Percentiles rank a stretch among this genome's conserved stretches.
Evolutionary conservation across 1,284 basidiomycete genomes (phyloP).

Genomic region (Hypsizygus ulmarius): DNA sequence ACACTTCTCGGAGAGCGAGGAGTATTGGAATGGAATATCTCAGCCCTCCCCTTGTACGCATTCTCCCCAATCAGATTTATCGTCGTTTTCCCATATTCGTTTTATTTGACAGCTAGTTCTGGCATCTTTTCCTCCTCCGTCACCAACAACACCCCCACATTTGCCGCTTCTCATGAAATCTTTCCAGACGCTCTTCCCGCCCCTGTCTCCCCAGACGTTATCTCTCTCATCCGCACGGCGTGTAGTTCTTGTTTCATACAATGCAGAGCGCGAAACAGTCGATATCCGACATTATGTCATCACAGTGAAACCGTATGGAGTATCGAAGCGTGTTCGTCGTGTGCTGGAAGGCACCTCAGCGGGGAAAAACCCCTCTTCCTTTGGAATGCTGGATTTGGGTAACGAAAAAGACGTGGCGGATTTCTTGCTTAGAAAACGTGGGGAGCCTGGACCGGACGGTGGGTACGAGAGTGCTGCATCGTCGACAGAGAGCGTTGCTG

Average conservation of each 20-base stretch:
- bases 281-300: slow-evolving; percentile 96
- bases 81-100: background rate
- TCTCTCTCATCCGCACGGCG: slow-evolving; percentile 83
- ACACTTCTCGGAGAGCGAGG: slow-evolving; percentile 63
- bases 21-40: slow-evolving; percentile 85
- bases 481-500: slow-evolving; percentile 73
- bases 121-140: slow-evolving; percentile 72
- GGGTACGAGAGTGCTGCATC: slow-evolving; percentile 85
- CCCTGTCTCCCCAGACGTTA: slow-evolving; percentile 77
- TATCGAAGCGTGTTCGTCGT: slow-evolving; percentile 89
- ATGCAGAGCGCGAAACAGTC: slow-evolving; percentile 81
- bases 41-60: slow-evolving; percentile 78
- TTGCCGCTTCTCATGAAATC: slow-evolving; percentile 77
- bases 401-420: slow-evolving; percentile 94
- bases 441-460: slow-evolving; percentile 69
- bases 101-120: slow-evolving; percentile 58
- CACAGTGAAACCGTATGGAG: slow-evolving; percentile 91
- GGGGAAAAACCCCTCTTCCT: slow-evolving; percentile 35
- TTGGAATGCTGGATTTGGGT: slow-evolving; percentile 73
- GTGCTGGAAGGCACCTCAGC: slow-evolving; percentile 71
- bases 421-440: slow-evolving; percentile 78
- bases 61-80: background rate
- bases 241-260: slow-evolving; percentile 93
- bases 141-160: slow-evolving; percentile 67
- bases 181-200: slow-evolving; percentile 88